phyloP scores from a whole-genome alignment of 1,284 basidiomycete species.

The Naganishia sp. region DNA sequence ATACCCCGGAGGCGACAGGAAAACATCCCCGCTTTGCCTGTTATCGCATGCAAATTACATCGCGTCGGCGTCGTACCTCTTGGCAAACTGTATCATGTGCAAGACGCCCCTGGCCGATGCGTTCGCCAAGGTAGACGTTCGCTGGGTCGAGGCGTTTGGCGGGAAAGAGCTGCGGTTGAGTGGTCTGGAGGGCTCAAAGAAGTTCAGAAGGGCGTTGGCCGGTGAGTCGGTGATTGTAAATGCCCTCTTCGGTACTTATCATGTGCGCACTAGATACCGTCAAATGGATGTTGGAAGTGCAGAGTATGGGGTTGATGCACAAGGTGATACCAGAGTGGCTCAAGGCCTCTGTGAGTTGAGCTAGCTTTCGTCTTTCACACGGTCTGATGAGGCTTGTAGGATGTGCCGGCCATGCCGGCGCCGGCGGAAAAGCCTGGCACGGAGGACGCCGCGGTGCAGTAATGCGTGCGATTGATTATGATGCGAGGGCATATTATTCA shows the following conservation, averaged over 20 bases:
- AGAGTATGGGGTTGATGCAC: constrained; percentile 21
- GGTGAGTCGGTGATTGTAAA: constrained; percentile 2
- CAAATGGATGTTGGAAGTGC: constrained; percentile 16
- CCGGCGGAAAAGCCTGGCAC: no score
- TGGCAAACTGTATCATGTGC: constrained; percentile 22
- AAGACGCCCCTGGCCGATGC: not conserved
- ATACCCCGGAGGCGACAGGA: not conserved
- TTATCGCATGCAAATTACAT: constrained; percentile 19
- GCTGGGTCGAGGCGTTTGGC: constrained; percentile 25
- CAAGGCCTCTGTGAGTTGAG: constrained; percentile 13
- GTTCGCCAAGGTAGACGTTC: constrained; percentile 11
- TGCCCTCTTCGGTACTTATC: no score
- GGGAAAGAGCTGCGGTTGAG: constrained; percentile 21
- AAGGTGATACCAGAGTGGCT: constrained; percentile 9
- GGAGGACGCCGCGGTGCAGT: no score
- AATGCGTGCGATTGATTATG: no score
- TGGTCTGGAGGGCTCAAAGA: constrained; percentile 1
- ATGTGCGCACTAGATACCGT: constrained; percentile 1
- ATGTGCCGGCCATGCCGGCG: no score
- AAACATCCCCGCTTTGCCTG: constrained; percentile 28
- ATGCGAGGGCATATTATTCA: no score
- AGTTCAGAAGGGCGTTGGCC: constrained; percentile 4
- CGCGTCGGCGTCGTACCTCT: constrained; percentile 16
- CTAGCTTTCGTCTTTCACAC: no score
- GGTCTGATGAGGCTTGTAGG: no score